phyloP scores from a whole-genome alignment of 148 eudicot genomes.

The Rhododendron williamsianum region DNA sequence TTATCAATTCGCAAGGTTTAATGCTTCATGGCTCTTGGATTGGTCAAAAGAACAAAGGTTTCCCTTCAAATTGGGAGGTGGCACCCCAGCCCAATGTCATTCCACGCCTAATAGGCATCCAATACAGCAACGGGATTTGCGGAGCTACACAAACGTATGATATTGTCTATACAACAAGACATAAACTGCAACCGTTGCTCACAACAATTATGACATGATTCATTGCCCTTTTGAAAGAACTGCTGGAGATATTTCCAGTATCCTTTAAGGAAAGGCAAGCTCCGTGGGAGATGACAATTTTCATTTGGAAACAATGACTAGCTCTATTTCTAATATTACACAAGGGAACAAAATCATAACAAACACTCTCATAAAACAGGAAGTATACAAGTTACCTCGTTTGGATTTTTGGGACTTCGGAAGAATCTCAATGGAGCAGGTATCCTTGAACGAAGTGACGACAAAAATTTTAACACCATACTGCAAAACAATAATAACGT shows the following conservation, averaged over 20 bases:
- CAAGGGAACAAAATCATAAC: neutral
- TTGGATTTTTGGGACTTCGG: slow-evolving; percentile 67
- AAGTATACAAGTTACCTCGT: slow-evolving; percentile 42
- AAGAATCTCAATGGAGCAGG: slow-evolving; percentile 82
- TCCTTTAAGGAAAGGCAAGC: neutral
- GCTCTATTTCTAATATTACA: neutral
- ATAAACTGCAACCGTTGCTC: slow-evolving; percentile 2
- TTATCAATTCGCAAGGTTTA: neutral
- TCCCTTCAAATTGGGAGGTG: neutral
- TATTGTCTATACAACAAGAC: neutral
- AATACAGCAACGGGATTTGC: neutral
- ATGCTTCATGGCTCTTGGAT: neutral
- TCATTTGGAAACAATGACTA: neutral
- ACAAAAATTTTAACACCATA: slow-evolving; percentile 81
- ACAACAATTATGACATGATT: neutral
- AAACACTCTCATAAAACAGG: slow-evolving; percentile 5
- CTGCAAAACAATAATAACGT: slow-evolving; percentile 38
- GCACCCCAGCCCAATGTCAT: neutral
- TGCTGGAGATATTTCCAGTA: neutral
- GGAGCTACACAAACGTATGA: neutral
- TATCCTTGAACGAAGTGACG: slow-evolving; percentile 80
- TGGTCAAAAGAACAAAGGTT: neutral
- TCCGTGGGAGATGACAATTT: neutral
- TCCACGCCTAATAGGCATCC: neutral
- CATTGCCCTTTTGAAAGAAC: neutral